Conservation (phyloP, 2,329 filamentous ascomycete genomes). For the Aspergillus fumigatiaffinis region DNA sequence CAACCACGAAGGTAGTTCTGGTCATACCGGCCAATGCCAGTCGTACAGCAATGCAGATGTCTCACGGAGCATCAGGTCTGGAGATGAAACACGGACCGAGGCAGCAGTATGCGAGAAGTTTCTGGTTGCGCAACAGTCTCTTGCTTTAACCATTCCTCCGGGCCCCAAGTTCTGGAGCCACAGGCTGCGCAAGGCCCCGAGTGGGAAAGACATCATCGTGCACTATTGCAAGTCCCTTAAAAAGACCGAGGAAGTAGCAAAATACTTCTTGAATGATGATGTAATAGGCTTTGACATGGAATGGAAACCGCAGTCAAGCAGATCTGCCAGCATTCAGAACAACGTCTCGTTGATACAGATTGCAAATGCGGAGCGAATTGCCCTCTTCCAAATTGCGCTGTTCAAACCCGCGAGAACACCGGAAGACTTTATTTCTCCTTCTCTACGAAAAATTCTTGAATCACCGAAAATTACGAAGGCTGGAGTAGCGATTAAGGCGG, state of each 20-base stretch:
- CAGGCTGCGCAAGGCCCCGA: constrained; percentile 43
- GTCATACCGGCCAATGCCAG: not conserved
- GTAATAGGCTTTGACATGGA: constrained; percentile 88
- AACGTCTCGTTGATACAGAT: constrained; percentile 82
- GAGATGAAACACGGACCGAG: not conserved
- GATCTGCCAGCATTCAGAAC: constrained; percentile 51
- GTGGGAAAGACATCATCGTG: constrained; percentile 57
- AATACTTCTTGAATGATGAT: constrained; percentile 64
- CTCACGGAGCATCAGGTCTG: not conserved
- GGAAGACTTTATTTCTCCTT: constrained; percentile 62
- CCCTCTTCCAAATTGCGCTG: constrained; percentile 73
- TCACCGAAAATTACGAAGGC: constrained; percentile 65
- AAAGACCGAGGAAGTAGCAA: constrained; percentile 62
- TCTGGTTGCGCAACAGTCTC: not conserved
- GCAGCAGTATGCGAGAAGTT: not conserved
- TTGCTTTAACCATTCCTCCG: not conserved
- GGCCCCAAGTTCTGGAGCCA: constrained; percentile 31
- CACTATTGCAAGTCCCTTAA: constrained; percentile 71
- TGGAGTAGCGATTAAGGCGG: constrained; percentile 72
- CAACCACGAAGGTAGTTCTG: not conserved
- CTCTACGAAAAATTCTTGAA: constrained; percentile 69
- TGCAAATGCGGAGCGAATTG: constrained; percentile 71
- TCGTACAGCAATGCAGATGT: not conserved
- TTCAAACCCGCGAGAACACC: constrained; percentile 46
- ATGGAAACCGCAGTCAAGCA: constrained; percentile 61